Base-by-base conservation (phyloP, 2,329 filamentous ascomycete species). In the Alternaria panax region DNA sequence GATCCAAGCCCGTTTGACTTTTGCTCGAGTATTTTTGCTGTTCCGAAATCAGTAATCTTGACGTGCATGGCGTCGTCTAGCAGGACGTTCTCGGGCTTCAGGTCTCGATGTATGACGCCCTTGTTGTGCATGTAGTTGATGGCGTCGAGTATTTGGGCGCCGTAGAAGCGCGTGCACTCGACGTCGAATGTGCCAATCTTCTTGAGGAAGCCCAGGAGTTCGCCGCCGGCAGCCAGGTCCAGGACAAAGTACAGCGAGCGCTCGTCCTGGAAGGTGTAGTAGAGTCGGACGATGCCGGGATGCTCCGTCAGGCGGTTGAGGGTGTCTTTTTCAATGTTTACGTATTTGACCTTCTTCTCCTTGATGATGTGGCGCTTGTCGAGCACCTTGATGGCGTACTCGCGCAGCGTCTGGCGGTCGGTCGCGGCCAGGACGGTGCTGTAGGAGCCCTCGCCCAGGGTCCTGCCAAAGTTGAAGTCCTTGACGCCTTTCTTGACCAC, bases 361-460 rank as follows among this genome's bases (percentile, higher is more conserved):
- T 98, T 99, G 84, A 99, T 99, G 74, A 99, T 99, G 78, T 99
- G 95, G 72, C 93, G 88, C 81, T 99, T 99, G 80, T 99, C 95
- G 46, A 99, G 86, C 16, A 99, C 94, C 78, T 99, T 99, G 80
- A 99, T 93, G 25, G 95, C 95, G 75, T 98, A 98, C 78, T 99
- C 94, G 72, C 96, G 96, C 58, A 96, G 82, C 1, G 92, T 97
- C 78, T 97, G 92, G 62, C 94, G 89, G 78, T 99, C 95, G 4
- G 93, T 97, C 36, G 93, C 95, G 52, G 95, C 88, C 65, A 95
- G 88, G 36, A 99, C 95, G 8, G 93, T 97, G 74, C 94, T 98
- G 85, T 99, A 99, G 6, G 95, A 99, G 25, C 95, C 95, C 79
- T 99, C 95, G 58, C 95, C 95, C 2, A 99, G 84, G 2, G 94